Conservation (phyloP, 1,284 basidiomycete genomes). For the Filobasidium uniguttulatum region DNA sequence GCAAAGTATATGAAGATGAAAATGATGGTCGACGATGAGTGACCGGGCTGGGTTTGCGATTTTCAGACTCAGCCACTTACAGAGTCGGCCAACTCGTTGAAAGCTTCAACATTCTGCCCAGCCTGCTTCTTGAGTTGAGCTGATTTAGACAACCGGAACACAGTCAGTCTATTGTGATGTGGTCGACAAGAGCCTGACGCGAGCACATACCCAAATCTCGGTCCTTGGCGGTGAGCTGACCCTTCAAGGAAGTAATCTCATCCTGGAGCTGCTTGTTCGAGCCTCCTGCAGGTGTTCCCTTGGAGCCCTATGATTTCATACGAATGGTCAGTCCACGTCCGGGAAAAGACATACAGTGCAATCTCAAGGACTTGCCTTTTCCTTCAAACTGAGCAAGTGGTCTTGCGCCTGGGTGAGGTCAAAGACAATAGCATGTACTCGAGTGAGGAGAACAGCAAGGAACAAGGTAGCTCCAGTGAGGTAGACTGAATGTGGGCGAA, state of each 20-base stretch:
- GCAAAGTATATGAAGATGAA: too few relatives aligned
- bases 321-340: background rate
- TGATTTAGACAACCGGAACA: slow-evolving; percentile 22
- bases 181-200: background rate
- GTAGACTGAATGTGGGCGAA: slow-evolving; percentile 50
- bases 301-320: slow-evolving; percentile 33
- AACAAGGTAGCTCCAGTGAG: slow-evolving; percentile 86
- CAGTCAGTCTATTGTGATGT: slow-evolving; percentile 1
- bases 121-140: slow-evolving; percentile 75
- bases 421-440: slow-evolving; percentile 80
- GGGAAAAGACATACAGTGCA: background rate
- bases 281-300: slow-evolving; percentile 31
- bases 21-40: too few relatives aligned
- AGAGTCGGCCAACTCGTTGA: slow-evolving; percentile 8
- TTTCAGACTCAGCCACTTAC: background rate
- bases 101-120: slow-evolving; percentile 36
- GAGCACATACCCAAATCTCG: slow-evolving; percentile 53
- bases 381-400: slow-evolving; percentile 68
- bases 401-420: slow-evolving; percentile 84
- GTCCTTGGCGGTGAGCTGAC: slow-evolving; percentile 44
- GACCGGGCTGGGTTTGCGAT: too few relatives aligned
- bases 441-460: slow-evolving; percentile 80
- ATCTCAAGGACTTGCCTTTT: slow-evolving; percentile 40
- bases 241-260: slow-evolving; percentile 53
- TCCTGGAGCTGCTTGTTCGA: slow-evolving; percentile 40